Evolutionary conservation across 78 protist species (phyloP), one percentile per base, ranked within the genome.

Genomic region (Tieghemostelium lacteum): DNA sequence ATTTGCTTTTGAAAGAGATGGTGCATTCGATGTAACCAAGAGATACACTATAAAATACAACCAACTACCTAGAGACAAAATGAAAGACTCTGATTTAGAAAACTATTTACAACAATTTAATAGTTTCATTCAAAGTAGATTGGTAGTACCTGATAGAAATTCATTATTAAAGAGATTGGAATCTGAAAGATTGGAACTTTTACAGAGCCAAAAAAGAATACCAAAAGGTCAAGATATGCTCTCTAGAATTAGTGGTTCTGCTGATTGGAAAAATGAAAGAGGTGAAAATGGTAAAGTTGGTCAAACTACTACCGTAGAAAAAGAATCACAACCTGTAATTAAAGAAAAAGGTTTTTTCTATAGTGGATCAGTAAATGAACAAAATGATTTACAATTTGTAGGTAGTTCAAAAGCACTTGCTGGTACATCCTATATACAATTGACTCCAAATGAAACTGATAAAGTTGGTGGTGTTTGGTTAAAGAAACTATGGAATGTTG

Each of bases 1-100:
- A 7, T 57, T 97, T 66, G 97, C 98, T 0, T 95, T 95, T 31
- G 77, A 60, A 67, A 87, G 62, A 24, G 92, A 67, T 19, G 92
- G 91, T 72, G 26, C 74, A 42, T 70, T 57, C 24, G 95, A 93
- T 73, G 91, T 73, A 3, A 75, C 86, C 17, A 62, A 78, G 37
- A 72, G 95, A 58, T 93, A 93, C 64, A 50, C 93, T 17, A 65
- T 42, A 3, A 40, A 75, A 24, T 36, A 29, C 6, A 42, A 61
- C 12, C 73, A 66, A 40, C 14, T 66, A 12, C 17, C 28, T 20
- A 39, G 95, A 37, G n/a, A 14, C 19, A 19, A 54, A 28, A 75
- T 33, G 1, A 17, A 8, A 28, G 94, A 89, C n/a, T 10, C 31
- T n/a, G 55, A 45, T 63, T 31, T 89, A 5, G 24, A 34, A 28